Conservation (phyloP, 768 basidiomycete species). For the Pulveroboletus sp. region DNA sequence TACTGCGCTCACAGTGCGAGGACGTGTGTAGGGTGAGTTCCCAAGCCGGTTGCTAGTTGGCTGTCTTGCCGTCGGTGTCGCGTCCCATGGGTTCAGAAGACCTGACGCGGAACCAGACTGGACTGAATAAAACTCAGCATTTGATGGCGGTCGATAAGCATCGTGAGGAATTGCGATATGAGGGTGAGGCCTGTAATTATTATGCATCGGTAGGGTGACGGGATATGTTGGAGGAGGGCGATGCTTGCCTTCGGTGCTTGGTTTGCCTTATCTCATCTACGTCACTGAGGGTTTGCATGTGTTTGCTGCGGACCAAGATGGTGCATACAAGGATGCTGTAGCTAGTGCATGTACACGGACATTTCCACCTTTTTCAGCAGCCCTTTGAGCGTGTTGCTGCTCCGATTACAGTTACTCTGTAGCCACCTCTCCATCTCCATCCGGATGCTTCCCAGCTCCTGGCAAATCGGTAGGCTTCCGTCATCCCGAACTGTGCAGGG, state of each 20-base stretch:
- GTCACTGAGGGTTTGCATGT: slow-evolving; percentile 18
- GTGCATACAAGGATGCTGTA: neutral
- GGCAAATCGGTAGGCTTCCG: slow-evolving; percentile 64
- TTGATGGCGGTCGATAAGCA: slow-evolving; percentile 32
- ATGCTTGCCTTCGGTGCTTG: neutral
- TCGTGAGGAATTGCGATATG: slow-evolving; percentile 37
- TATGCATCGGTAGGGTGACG: slow-evolving; percentile 18
- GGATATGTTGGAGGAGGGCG: neutral
- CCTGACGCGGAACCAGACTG: slow-evolving; percentile 25
- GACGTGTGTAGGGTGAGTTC: slow-evolving; percentile 27
- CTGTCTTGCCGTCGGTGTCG: slow-evolving; percentile 25
- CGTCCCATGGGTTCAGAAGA: slow-evolving; percentile 35
- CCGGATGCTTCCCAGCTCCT: slow-evolving; percentile 61
- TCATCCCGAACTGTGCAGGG: slow-evolving; percentile 56
- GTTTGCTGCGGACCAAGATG: slow-evolving; percentile 2
- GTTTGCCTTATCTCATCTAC: slow-evolving; percentile 18
- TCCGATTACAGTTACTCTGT: slow-evolving; percentile 80
- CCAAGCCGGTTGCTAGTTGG: slow-evolving; percentile 18
- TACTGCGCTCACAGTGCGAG: slow-evolving; percentile 39
- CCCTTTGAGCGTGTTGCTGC: slow-evolving; percentile 74
- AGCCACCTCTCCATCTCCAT: slow-evolving; percentile 87
- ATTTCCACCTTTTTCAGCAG: slow-evolving; percentile 79
- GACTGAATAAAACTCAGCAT: slow-evolving; percentile 27
- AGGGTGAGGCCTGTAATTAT: slow-evolving; percentile 33
- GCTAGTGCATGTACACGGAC: slow-evolving; percentile 36